Evolutionary conservation across 2,329 filamentous ascomycete genomes (phyloP), one percentile per base, ranked within the genome.

Genomic region (Metarhizium guizhouense): DNA sequence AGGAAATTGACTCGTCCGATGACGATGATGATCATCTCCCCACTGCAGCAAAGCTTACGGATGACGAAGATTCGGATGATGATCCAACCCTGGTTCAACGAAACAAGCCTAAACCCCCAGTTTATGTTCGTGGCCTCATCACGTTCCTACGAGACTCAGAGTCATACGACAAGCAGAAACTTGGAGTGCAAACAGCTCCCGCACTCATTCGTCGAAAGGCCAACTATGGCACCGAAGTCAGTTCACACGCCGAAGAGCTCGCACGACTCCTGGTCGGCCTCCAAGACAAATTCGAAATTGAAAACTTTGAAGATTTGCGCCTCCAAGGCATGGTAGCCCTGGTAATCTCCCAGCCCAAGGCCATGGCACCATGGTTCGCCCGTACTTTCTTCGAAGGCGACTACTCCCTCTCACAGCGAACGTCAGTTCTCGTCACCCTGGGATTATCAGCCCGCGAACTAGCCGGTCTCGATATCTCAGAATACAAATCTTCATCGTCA

Each of bases 371-470:
- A 14, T 95, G 90, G 87, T 89, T 95, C 57, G 84, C 87, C 3
- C 84, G 85, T 56, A 87, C 88, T 0, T 95, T 94, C 67, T 97
- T 96, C 67, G 86, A 90, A 47, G 92, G 92, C 16, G 94, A 99
- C 67, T 92, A 94, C 69, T 96, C 92, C 0, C 75, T 97, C 42
- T 82, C 86, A 0, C 93, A 97, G 68, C 82, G 94, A 43, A 88
- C 87, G 7, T 83, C 88, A 0, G 79, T 97, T 42, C 84, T 99
- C 53, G 86, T 90, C 20, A 85, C 89, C 0, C 74, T 99, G 4
- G 93, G 92, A 0, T 74, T 99, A 0, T 83, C 87, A 34, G 89
- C 89, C 2, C 82, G 93, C 57, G 92, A 97, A 70, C 72, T 99
- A 10, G 90, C 90, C 2, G 92, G 94, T 0, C 83, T 88, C 60